A percentile compares a stretch with the other conserved stretches of the same genome.
Evolutionary conservation across 805 yeast species (phyloP).

Genomic region (Saturnispora hagleri): DNA sequence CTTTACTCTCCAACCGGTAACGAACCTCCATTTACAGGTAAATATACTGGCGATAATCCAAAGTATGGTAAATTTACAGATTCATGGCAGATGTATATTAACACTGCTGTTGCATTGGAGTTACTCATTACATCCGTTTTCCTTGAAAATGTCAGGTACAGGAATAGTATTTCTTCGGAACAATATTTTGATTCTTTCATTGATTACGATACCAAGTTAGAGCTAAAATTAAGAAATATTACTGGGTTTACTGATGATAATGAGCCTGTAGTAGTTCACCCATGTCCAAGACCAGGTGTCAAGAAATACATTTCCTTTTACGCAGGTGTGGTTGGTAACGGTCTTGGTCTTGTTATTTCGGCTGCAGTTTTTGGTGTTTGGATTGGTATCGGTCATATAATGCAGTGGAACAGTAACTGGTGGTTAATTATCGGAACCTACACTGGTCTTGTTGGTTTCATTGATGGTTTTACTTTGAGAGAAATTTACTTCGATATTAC

Average conservation of each 20-base stretch:
- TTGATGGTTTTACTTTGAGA: constrained; percentile 35
- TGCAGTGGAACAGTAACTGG: constrained; percentile 33
- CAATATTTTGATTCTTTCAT: constrained; percentile 15
- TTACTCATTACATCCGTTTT: constrained; percentile 28
- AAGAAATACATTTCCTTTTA: constrained; percentile 21
- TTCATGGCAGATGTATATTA: constrained; percentile 34
- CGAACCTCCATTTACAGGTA: constrained; percentile 13
- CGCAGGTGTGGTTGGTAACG: constrained; percentile 36
- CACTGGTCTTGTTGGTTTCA: constrained; percentile 35
- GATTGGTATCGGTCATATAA: constrained; percentile 29
- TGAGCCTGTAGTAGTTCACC: constrained; percentile 24
- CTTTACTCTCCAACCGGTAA: constrained; percentile 21
- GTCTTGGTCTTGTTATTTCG: constrained; percentile 31
- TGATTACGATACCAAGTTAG: constrained; percentile 25
- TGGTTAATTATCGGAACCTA: constrained; percentile 40
- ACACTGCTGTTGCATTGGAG: constrained; percentile 32
- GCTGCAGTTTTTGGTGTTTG: constrained; percentile 28
- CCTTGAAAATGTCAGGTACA: constrained; percentile 31
- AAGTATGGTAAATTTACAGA: constrained; percentile 23
- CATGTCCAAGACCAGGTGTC: constrained; percentile 11
- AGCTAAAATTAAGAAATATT: constrained; percentile 10
- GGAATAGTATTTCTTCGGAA: constrained; percentile 27
- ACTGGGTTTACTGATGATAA: constrained; percentile 13
- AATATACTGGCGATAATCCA: not conserved
- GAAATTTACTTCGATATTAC: constrained; percentile 28